phyloP scores from a whole-genome alignment of 2,329 filamentous ascomycete species.

The Sporothrix dimorphospora region DNA sequence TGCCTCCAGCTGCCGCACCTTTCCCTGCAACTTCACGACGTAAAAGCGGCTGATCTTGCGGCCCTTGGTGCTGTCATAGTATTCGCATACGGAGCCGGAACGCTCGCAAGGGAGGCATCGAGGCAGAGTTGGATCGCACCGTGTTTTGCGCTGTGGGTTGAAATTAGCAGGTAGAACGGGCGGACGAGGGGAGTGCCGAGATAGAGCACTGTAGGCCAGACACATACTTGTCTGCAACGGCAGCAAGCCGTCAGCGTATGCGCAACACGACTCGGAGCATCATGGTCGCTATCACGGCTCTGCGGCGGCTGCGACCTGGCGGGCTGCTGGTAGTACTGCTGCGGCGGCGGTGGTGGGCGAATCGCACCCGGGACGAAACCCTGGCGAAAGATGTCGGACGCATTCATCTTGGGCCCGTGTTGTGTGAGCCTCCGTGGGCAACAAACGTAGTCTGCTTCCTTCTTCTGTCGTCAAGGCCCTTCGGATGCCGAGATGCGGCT shows the following conservation, averaged over 20 bases:
- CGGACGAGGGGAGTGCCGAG: too few species aligned
- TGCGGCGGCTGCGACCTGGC: not conserved
- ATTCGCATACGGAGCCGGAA: constrained; percentile 89
- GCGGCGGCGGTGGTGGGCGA: constrained; percentile 43
- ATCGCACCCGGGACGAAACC: constrained; percentile 54
- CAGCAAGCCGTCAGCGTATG: constrained; percentile 81
- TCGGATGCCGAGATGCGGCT: not conserved
- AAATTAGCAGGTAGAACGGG: constrained; percentile 1
- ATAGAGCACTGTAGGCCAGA: constrained; percentile 34
- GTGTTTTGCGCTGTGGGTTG: constrained; percentile 82
- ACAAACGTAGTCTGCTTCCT: not conserved
- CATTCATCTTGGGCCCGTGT: constrained; percentile 54
- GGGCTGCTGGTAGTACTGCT: constrained; percentile 37
- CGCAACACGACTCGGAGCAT: constrained; percentile 65
- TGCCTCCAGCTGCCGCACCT: constrained; percentile 77
- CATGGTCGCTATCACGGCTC: constrained; percentile 39
- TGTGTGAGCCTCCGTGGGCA: not conserved
- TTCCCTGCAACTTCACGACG: constrained; percentile 88
- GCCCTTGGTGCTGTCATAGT: constrained; percentile 87
- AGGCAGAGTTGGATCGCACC: constrained; percentile 91
- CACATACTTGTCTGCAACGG: constrained; percentile 73
- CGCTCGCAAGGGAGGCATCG: constrained; percentile 91
- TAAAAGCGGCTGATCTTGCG: constrained; percentile 87
- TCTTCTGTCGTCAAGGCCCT: not conserved
- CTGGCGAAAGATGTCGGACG: constrained; percentile 62